Conservation (phyloP, 805 yeast species). For the Yarrowia deformans region DNA sequence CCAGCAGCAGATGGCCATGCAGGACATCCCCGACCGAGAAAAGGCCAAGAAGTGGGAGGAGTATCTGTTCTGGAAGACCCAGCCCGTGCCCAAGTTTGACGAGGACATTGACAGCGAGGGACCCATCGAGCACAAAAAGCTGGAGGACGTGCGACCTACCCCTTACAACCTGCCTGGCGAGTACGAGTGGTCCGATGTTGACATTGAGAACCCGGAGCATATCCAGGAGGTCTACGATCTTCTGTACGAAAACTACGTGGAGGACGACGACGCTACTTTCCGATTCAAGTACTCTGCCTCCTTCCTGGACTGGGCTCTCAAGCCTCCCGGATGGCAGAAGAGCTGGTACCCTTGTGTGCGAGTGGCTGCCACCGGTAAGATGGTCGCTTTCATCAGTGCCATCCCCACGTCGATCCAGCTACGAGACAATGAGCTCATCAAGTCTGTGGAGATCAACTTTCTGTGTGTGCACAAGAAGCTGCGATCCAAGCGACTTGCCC, state of each 20-base stretch:
- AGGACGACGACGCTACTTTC: conserved; percentile 90
- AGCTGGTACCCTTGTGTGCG: conserved; percentile 96
- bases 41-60: conserved; percentile 69
- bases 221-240: conserved; percentile 80
- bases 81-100: conserved; percentile 85
- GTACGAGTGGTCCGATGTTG: conserved; percentile 89
- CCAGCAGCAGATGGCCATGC: conserved; percentile 39
- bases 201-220: conserved; percentile 61
- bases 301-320: conserved; percentile 90
- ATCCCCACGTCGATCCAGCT: conserved; percentile 77
- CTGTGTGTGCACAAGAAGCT: conserved; percentile 93
- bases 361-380: conserved; percentile 73
- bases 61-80: conserved; percentile 97
- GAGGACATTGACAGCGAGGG: conserved; percentile 75
- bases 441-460: conserved; percentile 84
- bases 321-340: conserved; percentile 88
- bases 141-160: conserved; percentile 71
- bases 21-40: conserved; percentile 40
- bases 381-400: conserved; percentile 92
- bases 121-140: conserved; percentile 74
- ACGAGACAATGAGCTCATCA: conserved; percentile 57
- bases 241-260: conserved; percentile 89
- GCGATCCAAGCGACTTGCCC: conserved; percentile 92
- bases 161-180: conserved; percentile 78
- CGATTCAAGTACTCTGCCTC: conserved; percentile 86